Evolutionary conservation across 495 filamentous ascomycete species (phyloP), one percentile per base, ranked within the genome.

Genomic region (Lasiosphaeria miniovina): DNA sequence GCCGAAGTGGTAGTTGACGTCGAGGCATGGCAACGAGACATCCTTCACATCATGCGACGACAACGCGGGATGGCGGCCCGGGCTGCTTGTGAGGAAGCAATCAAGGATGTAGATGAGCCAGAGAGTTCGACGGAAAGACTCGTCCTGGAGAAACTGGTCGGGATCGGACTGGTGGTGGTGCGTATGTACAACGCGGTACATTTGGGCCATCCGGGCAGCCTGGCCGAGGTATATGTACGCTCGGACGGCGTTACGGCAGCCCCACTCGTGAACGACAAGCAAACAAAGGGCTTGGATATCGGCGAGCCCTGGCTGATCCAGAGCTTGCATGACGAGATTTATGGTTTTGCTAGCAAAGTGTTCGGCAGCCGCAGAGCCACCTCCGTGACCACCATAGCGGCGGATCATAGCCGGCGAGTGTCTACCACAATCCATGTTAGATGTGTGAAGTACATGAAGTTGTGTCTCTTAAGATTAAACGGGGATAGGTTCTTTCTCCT

Each of bases 71-170:
- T 77, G 73, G 36, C 78, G 78, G 52, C 78, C 78, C 51, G 78
- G 78, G 61, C 77, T 80, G 70, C 77, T 80, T 17, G 77, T 80
- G n/a, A 81, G 72, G 58, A 81, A 78, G 66, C 77, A 81, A 61
- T 81, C 78, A 38, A 81, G 73, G 40, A 81, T 78, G 62, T 81
- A 80, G 54, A 79, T 78, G 48, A 81, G 71, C 78, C 78, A 81
- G 33, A 81, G 62, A 1, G 78, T 78, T 35, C 78, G 76, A 34
- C 78, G 75, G 68, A 80, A 78, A 3, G 77, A 79, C 60, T 81
- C 78, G 15, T 81, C 78, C 64, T 77, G 73, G 36, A 80, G 73
- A 64, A 81, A 81, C 62, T 76, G 75, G 58, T 80, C 77, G 3
- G 77, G 72, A 45, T 80, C 76, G 45, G 70, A 66, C 54, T 69